Evolutionary conservation across 2,329 filamentous ascomycete species (phyloP).

Genomic region (Sclerotinia spermophila): DNA sequence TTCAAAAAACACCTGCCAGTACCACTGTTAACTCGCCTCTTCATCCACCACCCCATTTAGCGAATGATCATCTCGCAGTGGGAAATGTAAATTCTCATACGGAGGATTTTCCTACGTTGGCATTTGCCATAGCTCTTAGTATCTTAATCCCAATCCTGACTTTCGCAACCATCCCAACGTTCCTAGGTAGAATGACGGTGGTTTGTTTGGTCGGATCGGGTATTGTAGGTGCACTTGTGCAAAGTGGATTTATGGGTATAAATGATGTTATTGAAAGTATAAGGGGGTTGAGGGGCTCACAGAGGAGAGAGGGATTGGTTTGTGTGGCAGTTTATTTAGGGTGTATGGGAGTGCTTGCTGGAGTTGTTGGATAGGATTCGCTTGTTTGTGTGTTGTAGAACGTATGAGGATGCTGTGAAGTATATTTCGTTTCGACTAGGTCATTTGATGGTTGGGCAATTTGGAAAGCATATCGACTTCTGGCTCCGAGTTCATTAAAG

Average conservation of each 20-base stretch:
- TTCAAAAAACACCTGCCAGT: background rate
- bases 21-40: conserved; percentile 2
- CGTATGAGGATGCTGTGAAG: background rate
- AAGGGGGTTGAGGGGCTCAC: conserved; percentile 9
- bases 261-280: conserved; percentile 1
- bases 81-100: conserved; percentile 30
- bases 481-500: fast-evolving
- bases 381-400: background rate
- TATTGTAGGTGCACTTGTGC: conserved; percentile 35
- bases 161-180: conserved; percentile 55
- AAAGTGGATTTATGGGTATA: conserved; percentile 22
- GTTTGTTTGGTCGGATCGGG: conserved; percentile 51
- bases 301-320: conserved; percentile 27
- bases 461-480: background rate
- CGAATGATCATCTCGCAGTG: background rate
- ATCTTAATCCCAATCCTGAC: conserved; percentile 56
- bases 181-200: conserved; percentile 55
- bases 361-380: conserved; percentile 24
- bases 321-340: conserved; percentile 32
- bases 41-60: conserved; percentile 7
- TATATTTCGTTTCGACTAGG: no score
- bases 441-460: background rate
- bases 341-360: conserved; percentile 34
- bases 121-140: conserved; percentile 48
- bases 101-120: conserved; percentile 37